Base-by-base conservation (phyloP, 1,284 basidiomycete genomes). In the Stereum hirsutum region DNA sequence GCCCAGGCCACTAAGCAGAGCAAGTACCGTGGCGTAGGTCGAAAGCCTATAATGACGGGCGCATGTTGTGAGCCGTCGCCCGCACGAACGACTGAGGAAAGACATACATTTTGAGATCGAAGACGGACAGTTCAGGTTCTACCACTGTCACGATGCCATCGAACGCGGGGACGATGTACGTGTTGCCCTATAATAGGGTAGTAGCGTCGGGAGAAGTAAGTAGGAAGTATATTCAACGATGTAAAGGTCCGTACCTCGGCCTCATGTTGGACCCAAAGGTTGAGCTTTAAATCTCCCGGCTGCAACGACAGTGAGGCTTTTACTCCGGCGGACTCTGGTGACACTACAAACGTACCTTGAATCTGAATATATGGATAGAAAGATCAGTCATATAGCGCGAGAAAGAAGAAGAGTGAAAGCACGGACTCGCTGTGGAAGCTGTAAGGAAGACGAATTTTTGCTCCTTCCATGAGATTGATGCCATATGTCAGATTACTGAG, bases 391-490 rank as follows among this genome's bases (percentile, higher is more conserved):
- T 40, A 40, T 40, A 41, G 5, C 24, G 27, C 41, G 2, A 26
- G 20, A 14, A 43, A 2, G 41, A 39, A 24, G 27, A 17, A 14
- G 38, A 40, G 21, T 12, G 14, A 26, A 2, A 17, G 15, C 14
- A 72, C 88, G 65, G 55, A 93, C 89, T 94, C 89, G 72, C 83
- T 89, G 65, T 87, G 68, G 59, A 93, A 87, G 20, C 66, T 52
- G 59, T 81, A 93, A 3, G 89, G 88, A 39, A 91, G 62, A 48
- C 78, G 74, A 45, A 88, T 60, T 57, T 84, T 85, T 23, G 75
- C 63, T 26, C 78, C 78, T 45, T 82, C 70, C 15, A 78, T 50
- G 28, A 93, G 63, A 14, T 72, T 69, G 26, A 84, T 54, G 25
- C 72, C 72, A 56, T 81, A 86, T 48, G 75, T 70, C 51, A 77